These are phyloP conservation scores for Daldinia eschscholtzii DNA, from an alignment of 2,329 filamentous ascomycete genomes.

Conservation along the genomic window DNA sequence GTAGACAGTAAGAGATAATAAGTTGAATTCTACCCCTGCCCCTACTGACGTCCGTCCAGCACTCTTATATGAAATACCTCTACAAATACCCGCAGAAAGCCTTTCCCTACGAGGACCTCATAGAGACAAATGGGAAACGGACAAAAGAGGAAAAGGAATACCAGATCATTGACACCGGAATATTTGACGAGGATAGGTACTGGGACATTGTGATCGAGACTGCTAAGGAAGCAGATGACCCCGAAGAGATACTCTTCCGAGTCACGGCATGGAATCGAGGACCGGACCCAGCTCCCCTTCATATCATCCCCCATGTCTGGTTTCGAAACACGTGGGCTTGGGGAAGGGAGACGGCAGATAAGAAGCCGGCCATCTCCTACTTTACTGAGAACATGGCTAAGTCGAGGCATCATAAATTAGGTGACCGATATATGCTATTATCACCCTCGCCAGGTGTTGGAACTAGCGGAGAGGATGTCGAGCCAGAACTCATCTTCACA, in stretches of 20 bases:
- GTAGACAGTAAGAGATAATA: slow-evolving; percentile 60
- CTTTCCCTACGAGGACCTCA: slow-evolving; percentile 91
- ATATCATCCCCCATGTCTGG: slow-evolving; percentile 95
- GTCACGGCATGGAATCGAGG: slow-evolving; percentile 97
- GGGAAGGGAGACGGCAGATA: slow-evolving; percentile 80
- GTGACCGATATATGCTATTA: slow-evolving; percentile 84
- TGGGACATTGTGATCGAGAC: slow-evolving; percentile 99
- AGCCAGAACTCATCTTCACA: slow-evolving; percentile 89
- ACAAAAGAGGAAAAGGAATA: slow-evolving; percentile 86
- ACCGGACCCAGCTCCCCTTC: slow-evolving; percentile 87
- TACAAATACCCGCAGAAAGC: slow-evolving; percentile 96
- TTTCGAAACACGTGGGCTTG: slow-evolving; percentile 98
- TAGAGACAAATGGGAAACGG: slow-evolving; percentile 84
- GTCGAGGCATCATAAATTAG: slow-evolving; percentile 83
- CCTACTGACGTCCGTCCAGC: slow-evolving; percentile 62
- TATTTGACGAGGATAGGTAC: slow-evolving; percentile 90
- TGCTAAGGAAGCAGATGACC: slow-evolving; percentile 91
- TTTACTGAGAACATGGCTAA: slow-evolving; percentile 76
- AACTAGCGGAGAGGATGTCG: slow-evolving; percentile 81
- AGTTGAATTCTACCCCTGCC: slow-evolving; percentile 12
- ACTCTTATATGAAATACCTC: slow-evolving; percentile 98
- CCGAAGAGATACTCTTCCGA: slow-evolving; percentile 91
- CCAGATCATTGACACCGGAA: slow-evolving; percentile 88
- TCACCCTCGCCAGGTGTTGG: slow-evolving; percentile 92
- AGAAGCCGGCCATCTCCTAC: slow-evolving; percentile 83